phyloP scores from a whole-genome alignment of 2,329 filamentous ascomycete genomes.

The Aspergillus pseudoviridinutans region DNA sequence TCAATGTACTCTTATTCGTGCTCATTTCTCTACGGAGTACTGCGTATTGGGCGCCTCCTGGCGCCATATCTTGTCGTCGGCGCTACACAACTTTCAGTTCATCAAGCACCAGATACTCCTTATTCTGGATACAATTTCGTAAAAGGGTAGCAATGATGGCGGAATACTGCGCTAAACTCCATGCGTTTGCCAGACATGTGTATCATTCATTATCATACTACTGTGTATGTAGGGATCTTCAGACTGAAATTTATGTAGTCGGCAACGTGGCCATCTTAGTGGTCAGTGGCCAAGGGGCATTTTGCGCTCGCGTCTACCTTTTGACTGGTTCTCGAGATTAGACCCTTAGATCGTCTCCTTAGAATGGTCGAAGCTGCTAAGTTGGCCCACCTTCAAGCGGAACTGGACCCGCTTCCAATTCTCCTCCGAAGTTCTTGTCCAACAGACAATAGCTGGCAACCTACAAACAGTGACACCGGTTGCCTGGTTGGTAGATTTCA shows the following conservation, averaged over 20 bases:
- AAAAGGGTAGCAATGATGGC: too few relatives aligned
- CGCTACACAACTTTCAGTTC: background rate
- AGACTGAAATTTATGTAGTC: background rate
- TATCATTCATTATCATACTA: background rate
- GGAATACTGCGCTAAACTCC: too few relatives aligned
- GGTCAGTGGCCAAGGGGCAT: background rate
- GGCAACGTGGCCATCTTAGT: background rate
- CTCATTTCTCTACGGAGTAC: background rate
- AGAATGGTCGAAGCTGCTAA: background rate
- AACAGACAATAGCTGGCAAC: background rate
- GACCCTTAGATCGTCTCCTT: background rate
- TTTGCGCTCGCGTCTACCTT: too few relatives aligned
- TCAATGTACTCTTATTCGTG: background rate
- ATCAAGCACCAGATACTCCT: background rate
- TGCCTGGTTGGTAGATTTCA: background rate
- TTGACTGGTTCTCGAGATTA: background rate
- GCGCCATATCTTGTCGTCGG: background rate
- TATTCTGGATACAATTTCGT: too few relatives aligned
- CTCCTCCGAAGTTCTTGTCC: background rate
- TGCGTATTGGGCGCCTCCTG: background rate
- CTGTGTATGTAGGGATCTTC: background rate
- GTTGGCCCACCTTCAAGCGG: conserved; percentile 1
- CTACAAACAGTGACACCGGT: background rate
- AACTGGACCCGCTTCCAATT: conserved; percentile 1
- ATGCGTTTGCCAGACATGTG: background rate